Percentiles rank a stretch among this genome's conserved stretches.
phyloP scores from a whole-genome alignment of 192 early-diverging fungal species.

The Radiomyces spectabilis region DNA sequence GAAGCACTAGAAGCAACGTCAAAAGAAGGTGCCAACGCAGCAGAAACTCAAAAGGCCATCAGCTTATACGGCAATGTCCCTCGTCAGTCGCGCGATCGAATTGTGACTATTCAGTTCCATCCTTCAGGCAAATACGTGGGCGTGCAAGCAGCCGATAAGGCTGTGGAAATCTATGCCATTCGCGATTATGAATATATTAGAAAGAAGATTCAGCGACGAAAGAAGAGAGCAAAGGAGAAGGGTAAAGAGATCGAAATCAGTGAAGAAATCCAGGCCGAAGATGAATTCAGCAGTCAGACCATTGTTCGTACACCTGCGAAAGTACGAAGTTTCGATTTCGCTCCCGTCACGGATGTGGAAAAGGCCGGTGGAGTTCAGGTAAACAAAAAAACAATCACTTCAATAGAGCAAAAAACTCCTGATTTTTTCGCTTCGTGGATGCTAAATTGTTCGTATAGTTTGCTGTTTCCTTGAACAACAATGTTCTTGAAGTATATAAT shows the following conservation, averaged over 20 bases:
- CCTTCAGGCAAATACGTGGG: slow-evolving; percentile 71
- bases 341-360: slow-evolving; percentile 37
- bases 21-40: slow-evolving; percentile 3
- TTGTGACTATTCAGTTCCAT: slow-evolving; percentile 74
- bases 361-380: slow-evolving; percentile 39
- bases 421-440: slow-evolving; percentile 3
- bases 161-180: slow-evolving; percentile 79
- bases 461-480: slow-evolving; percentile 73
- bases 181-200: slow-evolving; percentile 72
- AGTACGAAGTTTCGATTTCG: slow-evolving; percentile 76
- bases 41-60: slow-evolving; percentile 54
- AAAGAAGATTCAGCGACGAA: slow-evolving; percentile 74
- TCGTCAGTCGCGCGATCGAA: slow-evolving; percentile 74
- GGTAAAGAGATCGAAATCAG: slow-evolving; percentile 33
- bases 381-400: neutral
- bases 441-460: slow-evolving; percentile 32
- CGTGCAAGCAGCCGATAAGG: slow-evolving; percentile 70
- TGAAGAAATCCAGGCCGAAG: slow-evolving; percentile 57
- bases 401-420: neutral
- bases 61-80: slow-evolving; percentile 68
- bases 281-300: slow-evolving; percentile 68
- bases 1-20: slow-evolving; percentile 37
- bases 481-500: slow-evolving; percentile 75
- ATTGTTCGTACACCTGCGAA: slow-evolving; percentile 72
- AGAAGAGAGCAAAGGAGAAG: slow-evolving; percentile 75